phyloP scores from a whole-genome alignment of 495 filamentous ascomycete species.

The Penicillium atrosanguineum region DNA sequence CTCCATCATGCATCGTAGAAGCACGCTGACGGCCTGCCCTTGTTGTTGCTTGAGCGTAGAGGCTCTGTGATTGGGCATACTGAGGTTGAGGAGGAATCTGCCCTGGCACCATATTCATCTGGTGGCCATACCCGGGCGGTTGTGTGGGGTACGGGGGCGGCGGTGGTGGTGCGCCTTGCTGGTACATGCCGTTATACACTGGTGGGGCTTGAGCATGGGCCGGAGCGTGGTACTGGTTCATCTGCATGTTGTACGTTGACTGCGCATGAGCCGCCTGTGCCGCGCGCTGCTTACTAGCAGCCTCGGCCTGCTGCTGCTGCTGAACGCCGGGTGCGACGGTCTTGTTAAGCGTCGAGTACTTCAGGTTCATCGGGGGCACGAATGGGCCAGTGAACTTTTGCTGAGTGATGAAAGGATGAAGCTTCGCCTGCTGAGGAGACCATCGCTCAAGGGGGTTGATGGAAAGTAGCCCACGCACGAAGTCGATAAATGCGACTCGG shows the following conservation, averaged over 20 bases:
- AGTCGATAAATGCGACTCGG: conserved; percentile 97
- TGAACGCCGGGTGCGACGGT: conserved; percentile 96
- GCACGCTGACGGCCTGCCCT: conserved; percentile 84
- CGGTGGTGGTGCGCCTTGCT: conserved; percentile 78
- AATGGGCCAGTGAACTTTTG: conserved; percentile 95
- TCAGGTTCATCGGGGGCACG: conserved; percentile 95
- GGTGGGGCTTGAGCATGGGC: conserved; percentile 56
- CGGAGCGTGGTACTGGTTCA: conserved; percentile 53
- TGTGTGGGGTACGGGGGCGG: conserved; percentile 82
- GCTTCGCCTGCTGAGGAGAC: conserved; percentile 96
- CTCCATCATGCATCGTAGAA: conserved; percentile 91
- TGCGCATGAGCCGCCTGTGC: conserved; percentile 62
- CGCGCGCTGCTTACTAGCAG: conserved; percentile 81
- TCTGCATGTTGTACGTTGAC: conserved; percentile 56
- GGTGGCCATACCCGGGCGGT: conserved; percentile 64
- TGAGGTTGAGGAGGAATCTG: conserved; percentile 65
- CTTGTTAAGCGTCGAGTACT: conserved; percentile 74
- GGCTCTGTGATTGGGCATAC: conserved; percentile 65
- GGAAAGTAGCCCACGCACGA: conserved; percentile 89
- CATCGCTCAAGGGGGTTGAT: conserved; percentile 97
- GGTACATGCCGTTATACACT: conserved; percentile 79
- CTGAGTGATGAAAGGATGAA: conserved; percentile 99
- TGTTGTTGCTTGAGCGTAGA: conserved; percentile 84
- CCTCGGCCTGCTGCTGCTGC: conserved; percentile 93
- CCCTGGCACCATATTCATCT: conserved; percentile 68